Evolutionary conservation across 768 basidiomycete genomes (phyloP).

Genomic region (Podaxis mareebaensis): DNA sequence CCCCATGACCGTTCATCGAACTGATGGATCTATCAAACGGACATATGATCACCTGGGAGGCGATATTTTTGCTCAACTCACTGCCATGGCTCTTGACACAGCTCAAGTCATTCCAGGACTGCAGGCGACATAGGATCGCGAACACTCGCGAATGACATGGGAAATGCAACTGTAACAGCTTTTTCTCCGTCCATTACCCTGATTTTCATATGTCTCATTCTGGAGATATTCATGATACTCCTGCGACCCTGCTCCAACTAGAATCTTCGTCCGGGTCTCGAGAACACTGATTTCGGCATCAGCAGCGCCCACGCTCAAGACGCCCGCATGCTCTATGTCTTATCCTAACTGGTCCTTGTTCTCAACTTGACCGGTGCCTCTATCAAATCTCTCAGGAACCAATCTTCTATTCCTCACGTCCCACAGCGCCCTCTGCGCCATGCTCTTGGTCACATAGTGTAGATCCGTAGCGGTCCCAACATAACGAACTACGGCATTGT

Average conservation of each 20-base stretch:
- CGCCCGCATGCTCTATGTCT: neutral
- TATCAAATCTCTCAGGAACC: neutral
- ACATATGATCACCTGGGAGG: neutral
- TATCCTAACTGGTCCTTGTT: neutral
- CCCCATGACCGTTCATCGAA: neutral
- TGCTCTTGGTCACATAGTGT: neutral
- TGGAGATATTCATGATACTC: neutral
- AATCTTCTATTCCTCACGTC: neutral
- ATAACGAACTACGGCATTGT: neutral
- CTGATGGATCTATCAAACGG: neutral
- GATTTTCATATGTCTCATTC: neutral
- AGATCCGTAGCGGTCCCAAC: neutral
- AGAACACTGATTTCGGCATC: slow-evolving; percentile 2
- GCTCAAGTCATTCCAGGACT: neutral
- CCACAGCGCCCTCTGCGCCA: neutral
- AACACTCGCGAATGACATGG: neutral
- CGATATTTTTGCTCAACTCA: neutral
- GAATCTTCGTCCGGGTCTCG: neutral
- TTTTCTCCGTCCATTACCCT: slow-evolving; percentile 3
- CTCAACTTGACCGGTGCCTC: neutral
- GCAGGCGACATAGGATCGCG: neutral
- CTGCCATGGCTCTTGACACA: neutral
- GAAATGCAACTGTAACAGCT: neutral
- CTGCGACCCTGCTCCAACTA: neutral
- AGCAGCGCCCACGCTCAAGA: neutral